Percentiles rank a stretch among this genome's conserved stretches.
Conservation (phyloP, 169 alveolate genomes). For the Plasmodium ovale region DNA sequence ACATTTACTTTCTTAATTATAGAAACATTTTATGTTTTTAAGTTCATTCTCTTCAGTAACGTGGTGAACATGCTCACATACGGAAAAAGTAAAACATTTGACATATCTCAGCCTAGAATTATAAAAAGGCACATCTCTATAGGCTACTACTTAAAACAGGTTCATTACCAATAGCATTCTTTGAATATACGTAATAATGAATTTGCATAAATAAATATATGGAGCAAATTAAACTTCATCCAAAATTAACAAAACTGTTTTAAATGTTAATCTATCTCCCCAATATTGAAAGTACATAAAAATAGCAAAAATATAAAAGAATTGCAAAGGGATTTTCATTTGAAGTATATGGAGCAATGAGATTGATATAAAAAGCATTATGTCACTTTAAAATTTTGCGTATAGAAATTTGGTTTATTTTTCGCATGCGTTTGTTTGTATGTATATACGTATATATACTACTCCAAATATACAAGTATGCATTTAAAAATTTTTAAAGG, state of each 20-base stretch:
- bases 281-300: background rate
- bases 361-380: background rate
- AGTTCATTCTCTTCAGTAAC: too few species aligned
- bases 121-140: background rate
- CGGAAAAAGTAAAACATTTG: background rate
- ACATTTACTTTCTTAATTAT: too few species aligned
- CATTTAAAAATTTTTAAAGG: too few species aligned
- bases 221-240: background rate
- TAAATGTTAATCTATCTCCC: background rate
- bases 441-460: background rate
- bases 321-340: background rate
- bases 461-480: background rate
- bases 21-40: too few species aligned
- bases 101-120: background rate
- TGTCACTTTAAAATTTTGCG: background rate
- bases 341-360: background rate
- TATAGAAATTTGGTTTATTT: conserved; percentile 14
- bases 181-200: too few species aligned
- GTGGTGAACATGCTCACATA: background rate
- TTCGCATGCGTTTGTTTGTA: background rate
- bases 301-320: background rate
- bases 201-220: too few species aligned
- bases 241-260: background rate
- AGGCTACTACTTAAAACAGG: background rate
- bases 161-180: too few species aligned